phyloP scores from a whole-genome alignment of 106 monocot species.

The Allium sativum region DNA sequence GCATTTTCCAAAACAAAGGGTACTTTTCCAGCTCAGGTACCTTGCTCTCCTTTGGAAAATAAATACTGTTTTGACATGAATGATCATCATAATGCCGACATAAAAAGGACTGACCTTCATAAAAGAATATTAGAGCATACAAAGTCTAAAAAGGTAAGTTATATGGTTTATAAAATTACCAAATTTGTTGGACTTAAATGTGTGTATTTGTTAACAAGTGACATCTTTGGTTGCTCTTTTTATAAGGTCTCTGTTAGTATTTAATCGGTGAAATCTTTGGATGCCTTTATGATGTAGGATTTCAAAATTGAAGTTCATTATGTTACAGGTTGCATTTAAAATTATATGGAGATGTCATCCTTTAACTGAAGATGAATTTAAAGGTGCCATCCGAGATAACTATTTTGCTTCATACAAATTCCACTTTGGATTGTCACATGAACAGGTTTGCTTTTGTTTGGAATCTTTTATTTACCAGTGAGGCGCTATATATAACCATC shows the following conservation, averaged over 20 bases:
- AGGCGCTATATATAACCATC: background rate
- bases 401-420: slow-evolving; percentile 19
- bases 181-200: no score
- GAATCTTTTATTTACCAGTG: no score
- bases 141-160: no score
- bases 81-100: background rate
- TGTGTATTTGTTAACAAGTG: background rate
- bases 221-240: background rate
- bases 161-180: no score
- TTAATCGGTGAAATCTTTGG: background rate
- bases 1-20: slow-evolving; percentile 24
- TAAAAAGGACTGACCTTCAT: background rate
- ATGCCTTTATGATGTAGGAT: background rate
- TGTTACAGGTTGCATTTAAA: slow-evolving; percentile 6
- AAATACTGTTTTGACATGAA: background rate
- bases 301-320: background rate
- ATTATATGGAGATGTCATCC: slow-evolving; percentile 21
- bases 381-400: slow-evolving; percentile 22
- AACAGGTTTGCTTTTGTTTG: slow-evolving; percentile 7
- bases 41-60: background rate
- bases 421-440: slow-evolving; percentile 14
- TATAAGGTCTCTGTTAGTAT: background rate
- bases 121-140: no score
- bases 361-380: slow-evolving; percentile 27
- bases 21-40: slow-evolving; percentile 47